Percentiles rank a stretch among this genome's conserved stretches.
Conservation (phyloP, 805 yeast species). For the Kodamaea sagamina region DNA sequence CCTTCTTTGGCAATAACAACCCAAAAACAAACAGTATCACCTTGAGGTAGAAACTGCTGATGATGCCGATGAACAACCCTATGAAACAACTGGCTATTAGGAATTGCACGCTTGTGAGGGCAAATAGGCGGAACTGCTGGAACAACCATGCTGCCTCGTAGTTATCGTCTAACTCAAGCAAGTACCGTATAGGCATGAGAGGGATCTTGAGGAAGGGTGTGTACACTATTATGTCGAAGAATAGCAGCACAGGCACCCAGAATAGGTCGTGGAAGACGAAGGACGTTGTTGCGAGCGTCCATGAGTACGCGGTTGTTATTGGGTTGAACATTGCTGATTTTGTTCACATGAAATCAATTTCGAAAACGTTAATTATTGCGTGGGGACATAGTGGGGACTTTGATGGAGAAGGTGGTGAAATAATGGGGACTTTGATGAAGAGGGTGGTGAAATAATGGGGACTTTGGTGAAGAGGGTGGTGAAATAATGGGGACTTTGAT, state of each 20-base stretch:
- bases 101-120: constrained; percentile 12
- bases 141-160: constrained; percentile 14
- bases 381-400: too few relatives aligned
- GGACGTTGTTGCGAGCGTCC: not conserved
- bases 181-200: constrained; percentile 14
- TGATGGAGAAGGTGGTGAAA: too few relatives aligned
- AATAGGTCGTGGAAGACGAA: constrained; percentile 8
- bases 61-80: constrained; percentile 15
- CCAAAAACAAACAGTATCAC: constrained; percentile 14
- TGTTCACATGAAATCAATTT: not conserved
- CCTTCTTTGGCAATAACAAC: constrained; percentile 3
- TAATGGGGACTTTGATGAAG: too few relatives aligned
- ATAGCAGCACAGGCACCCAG: constrained; percentile 11
- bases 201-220: constrained; percentile 17
- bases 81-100: constrained; percentile 13
- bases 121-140: constrained; percentile 13
- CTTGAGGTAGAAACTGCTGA: constrained; percentile 12
- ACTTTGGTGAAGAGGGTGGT: too few relatives aligned
- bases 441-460: too few relatives aligned
- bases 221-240: constrained; percentile 14
- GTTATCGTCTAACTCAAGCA: constrained; percentile 15
- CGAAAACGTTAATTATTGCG: too few relatives aligned
- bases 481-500: too few relatives aligned
- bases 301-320: not conserved
- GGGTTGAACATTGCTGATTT: constrained; percentile 10